Percentiles rank a stretch among this genome's conserved stretches.
Evolutionary conservation across 345 rosid genomes (phyloP).

Genomic region (Sonneratia alba): DNA sequence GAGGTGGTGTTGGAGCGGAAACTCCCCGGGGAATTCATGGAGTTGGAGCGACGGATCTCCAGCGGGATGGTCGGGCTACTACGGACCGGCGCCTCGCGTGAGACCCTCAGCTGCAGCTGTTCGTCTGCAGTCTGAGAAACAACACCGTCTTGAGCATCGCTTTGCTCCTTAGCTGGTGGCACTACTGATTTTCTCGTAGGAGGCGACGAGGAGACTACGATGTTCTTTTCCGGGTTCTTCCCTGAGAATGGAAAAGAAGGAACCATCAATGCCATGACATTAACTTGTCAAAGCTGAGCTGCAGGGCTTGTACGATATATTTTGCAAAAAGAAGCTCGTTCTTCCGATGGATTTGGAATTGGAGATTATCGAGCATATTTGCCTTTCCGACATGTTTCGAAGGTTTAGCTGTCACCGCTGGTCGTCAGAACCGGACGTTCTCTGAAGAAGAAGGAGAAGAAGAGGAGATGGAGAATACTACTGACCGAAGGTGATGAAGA

Average conservation of each 20-base stretch:
- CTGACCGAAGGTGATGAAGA: slow-evolving; percentile 52
- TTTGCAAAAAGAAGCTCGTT: no score
- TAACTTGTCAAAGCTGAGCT: no score
- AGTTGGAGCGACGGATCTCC: slow-evolving; percentile 28
- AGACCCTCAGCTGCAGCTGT: slow-evolving; percentile 12
- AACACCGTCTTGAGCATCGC: neutral
- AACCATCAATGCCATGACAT: no score
- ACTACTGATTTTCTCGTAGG: neutral
- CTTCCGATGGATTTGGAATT: no score
- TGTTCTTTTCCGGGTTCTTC: slow-evolving; percentile 21
- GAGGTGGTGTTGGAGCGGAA: neutral
- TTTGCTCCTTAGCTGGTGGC: slow-evolving; percentile 3
- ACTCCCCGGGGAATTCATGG: neutral
- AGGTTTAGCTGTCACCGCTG: no score
- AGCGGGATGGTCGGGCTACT: slow-evolving; percentile 35
- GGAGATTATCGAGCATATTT: no score
- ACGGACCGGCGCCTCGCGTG: slow-evolving; percentile 8
- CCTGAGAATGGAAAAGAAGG: slow-evolving; percentile 7
- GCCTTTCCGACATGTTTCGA: no score
- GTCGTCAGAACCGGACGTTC: no score
- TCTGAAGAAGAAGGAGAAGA: no score
- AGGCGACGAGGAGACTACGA: neutral
- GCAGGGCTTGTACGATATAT: no score
- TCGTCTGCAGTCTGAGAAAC: neutral
- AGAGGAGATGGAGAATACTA: no score